Conservation (phyloP, 331 rosid species). For the Rosa hybrid region DNA sequence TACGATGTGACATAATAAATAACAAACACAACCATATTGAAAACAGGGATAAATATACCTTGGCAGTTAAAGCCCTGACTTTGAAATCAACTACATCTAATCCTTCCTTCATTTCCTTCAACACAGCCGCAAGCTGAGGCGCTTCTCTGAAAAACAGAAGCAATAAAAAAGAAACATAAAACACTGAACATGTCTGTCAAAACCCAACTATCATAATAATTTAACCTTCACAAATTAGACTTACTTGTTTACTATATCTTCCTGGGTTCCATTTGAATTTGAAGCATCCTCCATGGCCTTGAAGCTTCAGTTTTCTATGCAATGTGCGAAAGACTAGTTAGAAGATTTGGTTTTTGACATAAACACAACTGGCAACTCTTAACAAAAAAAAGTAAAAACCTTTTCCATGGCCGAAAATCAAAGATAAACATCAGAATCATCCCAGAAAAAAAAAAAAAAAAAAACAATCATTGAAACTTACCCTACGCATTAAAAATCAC, state of each 20-base stretch:
- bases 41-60: constrained; percentile 37
- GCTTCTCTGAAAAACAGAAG: constrained; percentile 45
- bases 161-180: neutral
- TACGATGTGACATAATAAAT: neutral
- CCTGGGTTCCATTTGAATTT: neutral
- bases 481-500: neutral
- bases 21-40: neutral
- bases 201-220: neutral
- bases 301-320: neutral
- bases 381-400: too few species aligned
- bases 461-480: neutral
- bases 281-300: constrained; percentile 1
- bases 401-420: neutral
- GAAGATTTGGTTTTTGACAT: neutral
- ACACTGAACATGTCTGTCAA: neutral
- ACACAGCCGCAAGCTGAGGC: constrained; percentile 52
- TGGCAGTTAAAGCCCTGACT: constrained; percentile 64
- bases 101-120: constrained; percentile 86
- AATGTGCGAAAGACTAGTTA: neutral
- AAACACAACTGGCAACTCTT: too few species aligned
- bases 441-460: neutral
- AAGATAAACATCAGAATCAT: neutral
- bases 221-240: neutral
- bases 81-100: constrained; percentile 55
- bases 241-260: constrained; percentile 2